phyloP scores from a whole-genome alignment of 2,329 filamentous ascomycete species.

The Beauveria sp. region DNA sequence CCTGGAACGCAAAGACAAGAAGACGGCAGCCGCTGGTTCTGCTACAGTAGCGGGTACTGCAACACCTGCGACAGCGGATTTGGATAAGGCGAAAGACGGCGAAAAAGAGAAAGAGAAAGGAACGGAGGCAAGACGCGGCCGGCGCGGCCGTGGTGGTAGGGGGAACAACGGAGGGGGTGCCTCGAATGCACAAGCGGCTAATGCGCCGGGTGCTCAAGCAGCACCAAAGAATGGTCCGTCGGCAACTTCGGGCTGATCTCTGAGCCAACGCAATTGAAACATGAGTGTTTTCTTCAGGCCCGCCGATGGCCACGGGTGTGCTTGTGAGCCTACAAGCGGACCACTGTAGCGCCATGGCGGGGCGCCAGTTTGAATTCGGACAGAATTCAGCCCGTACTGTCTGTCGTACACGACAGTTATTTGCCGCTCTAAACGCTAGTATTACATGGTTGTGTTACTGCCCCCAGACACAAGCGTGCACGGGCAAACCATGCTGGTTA shows the following conservation, averaged over 20 bases:
- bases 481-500: not conserved
- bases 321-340: not conserved
- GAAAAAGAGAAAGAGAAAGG: conserved; percentile 14
- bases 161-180: conserved; percentile 13
- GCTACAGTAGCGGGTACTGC: conserved; percentile 2
- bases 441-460: not conserved
- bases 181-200: conserved; percentile 8
- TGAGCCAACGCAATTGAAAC: not conserved
- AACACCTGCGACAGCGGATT: conserved; percentile 4
- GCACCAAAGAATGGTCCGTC: not conserved
- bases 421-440: not conserved
- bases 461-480: not conserved
- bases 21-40: conserved; percentile 20
- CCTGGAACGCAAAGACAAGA: conserved; percentile 67
- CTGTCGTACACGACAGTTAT: not conserved
- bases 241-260: conserved; percentile 11
- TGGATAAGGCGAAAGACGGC: conserved; percentile 18
- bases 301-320: not conserved
- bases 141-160: conserved; percentile 25
- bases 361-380: not conserved
- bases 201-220: not conserved
- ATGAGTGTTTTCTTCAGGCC: not conserved
- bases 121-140: conserved; percentile 26
- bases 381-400: not conserved
- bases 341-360: not conserved